Conservation (phyloP, 805 yeast genomes). For the Kazachstania africana region DNA sequence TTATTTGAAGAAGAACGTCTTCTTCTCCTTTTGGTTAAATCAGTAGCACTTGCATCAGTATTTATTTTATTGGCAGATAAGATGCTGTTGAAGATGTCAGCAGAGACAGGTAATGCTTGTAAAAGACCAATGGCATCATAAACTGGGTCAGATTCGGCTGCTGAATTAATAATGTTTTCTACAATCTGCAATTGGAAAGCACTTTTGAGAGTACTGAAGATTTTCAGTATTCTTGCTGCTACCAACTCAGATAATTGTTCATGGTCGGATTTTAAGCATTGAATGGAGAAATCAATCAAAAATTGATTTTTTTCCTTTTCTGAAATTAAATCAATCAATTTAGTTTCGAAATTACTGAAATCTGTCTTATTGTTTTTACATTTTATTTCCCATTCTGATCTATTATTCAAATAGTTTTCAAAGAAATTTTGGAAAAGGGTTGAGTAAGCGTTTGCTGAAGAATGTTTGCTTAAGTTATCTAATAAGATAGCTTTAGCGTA, state of each 20-base stretch:
- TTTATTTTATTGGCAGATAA: conserved; percentile 50
- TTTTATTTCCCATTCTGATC: conserved; percentile 33
- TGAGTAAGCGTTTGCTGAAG: conserved; percentile 29
- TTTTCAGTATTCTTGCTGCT: conserved; percentile 37
- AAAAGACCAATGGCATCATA: conserved; percentile 46
- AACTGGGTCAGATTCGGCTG: conserved; percentile 29
- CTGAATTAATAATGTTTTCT: conserved; percentile 47
- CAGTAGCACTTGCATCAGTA: conserved; percentile 28
- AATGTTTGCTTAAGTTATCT: conserved; percentile 30
- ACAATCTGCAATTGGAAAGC: conserved; percentile 49
- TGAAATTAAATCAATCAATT: conserved; percentile 48
- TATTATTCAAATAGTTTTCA: conserved; percentile 33
- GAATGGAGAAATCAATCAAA: conserved; percentile 51
- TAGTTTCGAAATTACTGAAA: conserved; percentile 43
- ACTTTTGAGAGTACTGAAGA: conserved; percentile 45
- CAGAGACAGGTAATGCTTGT: conserved; percentile 42
- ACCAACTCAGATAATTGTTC: conserved; percentile 37
- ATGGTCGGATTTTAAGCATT: conserved; percentile 36
- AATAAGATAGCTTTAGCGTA: conserved; percentile 43
- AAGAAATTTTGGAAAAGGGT: conserved; percentile 36
- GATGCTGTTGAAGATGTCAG: conserved; percentile 45
- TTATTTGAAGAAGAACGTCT: conserved; percentile 70
- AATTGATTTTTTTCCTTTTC: conserved; percentile 43
- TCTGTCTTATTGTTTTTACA: conserved; percentile 40
- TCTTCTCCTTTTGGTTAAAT: conserved; percentile 60